A percentile compares a stretch with the other conserved stretches of the same genome.
Evolutionary conservation across 306 rosid species (phyloP).

Genomic region (Mimosa bimucronata): DNA sequence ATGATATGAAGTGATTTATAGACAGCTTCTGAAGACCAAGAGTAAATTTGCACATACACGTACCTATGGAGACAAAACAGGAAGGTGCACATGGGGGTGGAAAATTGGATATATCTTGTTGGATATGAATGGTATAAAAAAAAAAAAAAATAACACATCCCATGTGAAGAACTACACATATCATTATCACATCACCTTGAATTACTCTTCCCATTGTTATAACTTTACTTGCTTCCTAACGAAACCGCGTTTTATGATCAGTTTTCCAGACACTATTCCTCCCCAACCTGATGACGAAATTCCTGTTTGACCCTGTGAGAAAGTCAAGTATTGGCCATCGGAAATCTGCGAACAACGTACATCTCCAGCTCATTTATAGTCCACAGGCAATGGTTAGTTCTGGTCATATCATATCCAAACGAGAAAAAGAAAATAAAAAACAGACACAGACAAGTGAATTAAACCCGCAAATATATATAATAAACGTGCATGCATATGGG

Average conservation of each 20-base stretch:
- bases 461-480: conserved; percentile 21
- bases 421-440: conserved; percentile 25
- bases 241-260: conserved; percentile 46
- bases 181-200: conserved; percentile 42
- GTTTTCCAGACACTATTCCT: not conserved
- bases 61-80: conserved; percentile 35
- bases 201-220: conserved; percentile 7
- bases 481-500: conserved; percentile 46
- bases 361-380: not conserved
- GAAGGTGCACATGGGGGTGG: conserved; percentile 49
- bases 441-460: conserved; percentile 38
- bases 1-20: no score
- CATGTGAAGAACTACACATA: conserved; percentile 20
- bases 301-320: not conserved
- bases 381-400: not conserved
- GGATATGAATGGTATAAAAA: not conserved
- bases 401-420: conserved; percentile 16
- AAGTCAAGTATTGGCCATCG: not conserved
- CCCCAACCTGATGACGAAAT: not conserved
- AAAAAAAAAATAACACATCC: conserved; percentile 22
- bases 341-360: not conserved
- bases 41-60: not conserved
- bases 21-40: not conserved
- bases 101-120: conserved; percentile 16
- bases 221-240: conserved; percentile 7